Base-by-base conservation (phyloP, 148 eudicot genomes). In the Fagopyrum esculentum region DNA sequence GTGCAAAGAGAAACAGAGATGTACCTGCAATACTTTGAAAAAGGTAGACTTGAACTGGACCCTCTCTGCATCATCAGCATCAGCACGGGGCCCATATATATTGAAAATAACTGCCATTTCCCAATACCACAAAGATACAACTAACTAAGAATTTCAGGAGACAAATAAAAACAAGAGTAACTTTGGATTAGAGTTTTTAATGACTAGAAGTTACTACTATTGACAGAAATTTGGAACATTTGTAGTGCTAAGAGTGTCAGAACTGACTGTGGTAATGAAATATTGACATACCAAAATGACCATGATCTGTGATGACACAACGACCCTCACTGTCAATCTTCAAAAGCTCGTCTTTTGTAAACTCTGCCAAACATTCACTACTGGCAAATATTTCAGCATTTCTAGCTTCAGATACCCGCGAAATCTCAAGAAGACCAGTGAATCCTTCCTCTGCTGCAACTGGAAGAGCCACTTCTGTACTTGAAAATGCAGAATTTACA, bases 1-100 rank as follows among this genome's bases (percentile, higher is more conserved):
- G n/a, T 51, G 72, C 51, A 64, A 73, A 48, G 50, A 75, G 48
- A 43, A 8, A 13, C 57, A 57, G 11, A 74, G 78, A 69, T 45
- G 30, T 84, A 89, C 96, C 98, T 95, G 91, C 82, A 94, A 75
- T 40, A 90, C 85, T 81, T 79, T 87, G 85, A 77, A 95, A 87
- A 95, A 95, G 22, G 77, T 81, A 47, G 77, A 77, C 84, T 92
- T 95, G 74, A 95, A 95, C 76, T 86, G 86, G 59, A 87, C 84
- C 84, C 97, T 89, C 57, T 94, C 93, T 8, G 50, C 78, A 80
- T 95, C 96, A 75, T 95, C 97, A 73, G 81, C 64, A 75, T 69
- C 87, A 75, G 98, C 97, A 76, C 97, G 85, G 74, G 98, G 97
- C 70, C 96, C 98, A 78, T 95, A 95, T 49, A 95, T 56, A 79